Conservation (phyloP, 805 yeast species). For the Monosporozyma solicola region DNA sequence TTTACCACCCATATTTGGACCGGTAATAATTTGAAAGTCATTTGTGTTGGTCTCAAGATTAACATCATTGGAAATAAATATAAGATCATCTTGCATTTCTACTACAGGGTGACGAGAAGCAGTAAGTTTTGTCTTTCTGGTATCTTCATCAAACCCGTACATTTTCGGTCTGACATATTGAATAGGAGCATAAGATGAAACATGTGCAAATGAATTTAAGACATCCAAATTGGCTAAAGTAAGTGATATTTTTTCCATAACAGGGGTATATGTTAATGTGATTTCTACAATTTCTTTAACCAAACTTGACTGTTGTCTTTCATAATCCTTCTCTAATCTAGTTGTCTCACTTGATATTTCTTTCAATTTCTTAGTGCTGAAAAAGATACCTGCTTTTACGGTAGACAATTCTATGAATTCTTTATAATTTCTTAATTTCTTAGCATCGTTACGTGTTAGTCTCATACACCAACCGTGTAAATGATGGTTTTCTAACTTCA, state of each 20-base stretch:
- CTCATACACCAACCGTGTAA: constrained; percentile 93
- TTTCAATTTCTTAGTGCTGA: constrained; percentile 63
- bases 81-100: constrained; percentile 83
- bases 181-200: constrained; percentile 69
- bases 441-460: constrained; percentile 82
- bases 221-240: constrained; percentile 74
- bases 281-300: constrained; percentile 78
- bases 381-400: constrained; percentile 90
- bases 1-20: constrained; percentile 98
- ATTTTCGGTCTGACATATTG: constrained; percentile 72
- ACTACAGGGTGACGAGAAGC: constrained; percentile 93
- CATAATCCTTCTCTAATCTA: constrained; percentile 57
- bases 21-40: constrained; percentile 81
- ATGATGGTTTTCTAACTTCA: constrained; percentile 81
- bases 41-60: constrained; percentile 43
- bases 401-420: constrained; percentile 76
- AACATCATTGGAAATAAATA: constrained; percentile 92
- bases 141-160: constrained; percentile 37
- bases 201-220: constrained; percentile 75
- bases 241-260: constrained; percentile 58
- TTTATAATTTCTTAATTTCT: constrained; percentile 51
- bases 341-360: constrained; percentile 50
- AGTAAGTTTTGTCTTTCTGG: constrained; percentile 46
- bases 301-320: constrained; percentile 63
- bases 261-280: constrained; percentile 71